Base-by-base conservation (phyloP, 805 yeast species). In the Cyberlindnera mrakii region DNA sequence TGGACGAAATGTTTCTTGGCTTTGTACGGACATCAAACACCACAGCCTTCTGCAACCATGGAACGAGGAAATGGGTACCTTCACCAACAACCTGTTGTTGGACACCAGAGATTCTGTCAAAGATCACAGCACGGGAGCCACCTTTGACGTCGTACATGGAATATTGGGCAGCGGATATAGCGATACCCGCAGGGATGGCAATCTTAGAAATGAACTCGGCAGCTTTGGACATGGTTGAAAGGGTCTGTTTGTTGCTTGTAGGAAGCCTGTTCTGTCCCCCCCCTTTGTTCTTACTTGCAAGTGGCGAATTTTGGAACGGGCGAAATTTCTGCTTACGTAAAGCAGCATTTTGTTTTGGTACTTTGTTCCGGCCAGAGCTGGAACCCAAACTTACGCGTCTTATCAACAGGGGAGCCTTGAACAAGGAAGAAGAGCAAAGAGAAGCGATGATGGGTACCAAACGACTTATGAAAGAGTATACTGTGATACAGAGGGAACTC, bases 101-200 rank as follows among this genome's bases (percentile, higher is more conserved):
- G 41, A 93, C 95, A 69, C 99, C 99, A 35, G 75, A 68, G 45
- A 93, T 66, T 56, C 99, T 75, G 70, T 93, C 98, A 60, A 93
- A 93, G 50, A 93, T 85, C 42, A 93, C 96, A 19, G 97, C 99
- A 62, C 99, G 75, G 45, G 86, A 78, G 43, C 99, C 99, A 47
- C 99, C 99, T 60, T 84, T 81, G 32, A 93, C 99, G 60, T 93
- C 98, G 62, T 88, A 93, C 67, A 93, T 71, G 25, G 97, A 81
- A 55, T 84, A 78, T 60, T 88, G 91, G 8, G 82, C 84, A 10
- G 84, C 80, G 31, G 87, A 71, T 40, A 82, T 62, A 17, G 84
- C 81, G 13, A 82, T 59, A 57, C 90, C 90, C 4, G 75, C 74
- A 9, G 93, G 93, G 30, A 83, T 63, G 4, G 91, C 91, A 45